phyloP scores from a whole-genome alignment of 768 basidiomycete species.

The Trametes cingulata region DNA sequence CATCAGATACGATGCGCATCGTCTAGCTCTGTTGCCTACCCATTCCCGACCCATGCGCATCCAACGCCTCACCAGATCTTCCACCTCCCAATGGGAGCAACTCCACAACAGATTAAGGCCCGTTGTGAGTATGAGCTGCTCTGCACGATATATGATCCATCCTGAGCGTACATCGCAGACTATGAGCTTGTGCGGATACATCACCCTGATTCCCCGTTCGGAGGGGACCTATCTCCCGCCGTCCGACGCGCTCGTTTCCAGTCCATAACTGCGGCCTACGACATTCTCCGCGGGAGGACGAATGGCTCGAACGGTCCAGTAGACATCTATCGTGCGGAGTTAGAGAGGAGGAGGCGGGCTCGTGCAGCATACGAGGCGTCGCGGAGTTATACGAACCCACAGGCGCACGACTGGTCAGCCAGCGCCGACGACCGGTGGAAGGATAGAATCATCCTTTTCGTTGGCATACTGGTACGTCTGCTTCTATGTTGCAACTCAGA shows the following conservation, averaged over 20 bases:
- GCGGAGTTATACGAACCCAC: conserved; percentile 27
- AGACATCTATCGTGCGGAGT: conserved; percentile 53
- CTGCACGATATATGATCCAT: not conserved
- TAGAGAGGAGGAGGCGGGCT: conserved; percentile 47
- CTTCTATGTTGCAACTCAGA: not conserved
- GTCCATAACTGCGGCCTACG: conserved; percentile 64
- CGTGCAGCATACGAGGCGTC: conserved; percentile 30
- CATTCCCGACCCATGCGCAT: conserved; percentile 52
- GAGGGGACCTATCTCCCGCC: conserved; percentile 41
- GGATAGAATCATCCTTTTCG: conserved; percentile 49
- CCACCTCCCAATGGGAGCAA: conserved; percentile 56
- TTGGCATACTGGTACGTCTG: conserved; percentile 49
- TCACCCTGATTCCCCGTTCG: conserved; percentile 65
- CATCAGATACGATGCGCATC: conserved; percentile 24
- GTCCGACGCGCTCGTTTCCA: conserved; percentile 64
- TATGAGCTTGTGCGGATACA: conserved; percentile 72
- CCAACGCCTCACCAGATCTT: conserved; percentile 77
- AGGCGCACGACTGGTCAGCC: conserved; percentile 30
- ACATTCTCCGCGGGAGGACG: conserved; percentile 46
- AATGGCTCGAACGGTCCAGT: conserved; percentile 26
- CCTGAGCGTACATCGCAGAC: conserved; percentile 42
- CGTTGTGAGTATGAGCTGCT: conserved; percentile 61
- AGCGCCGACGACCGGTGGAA: conserved; percentile 49
- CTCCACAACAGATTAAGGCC: conserved; percentile 62
- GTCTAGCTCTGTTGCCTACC: conserved; percentile 33